Evolutionary conservation across 2,329 filamentous ascomycete species (phyloP).

Genomic region (Malbranchea cinnamomea): DNA sequence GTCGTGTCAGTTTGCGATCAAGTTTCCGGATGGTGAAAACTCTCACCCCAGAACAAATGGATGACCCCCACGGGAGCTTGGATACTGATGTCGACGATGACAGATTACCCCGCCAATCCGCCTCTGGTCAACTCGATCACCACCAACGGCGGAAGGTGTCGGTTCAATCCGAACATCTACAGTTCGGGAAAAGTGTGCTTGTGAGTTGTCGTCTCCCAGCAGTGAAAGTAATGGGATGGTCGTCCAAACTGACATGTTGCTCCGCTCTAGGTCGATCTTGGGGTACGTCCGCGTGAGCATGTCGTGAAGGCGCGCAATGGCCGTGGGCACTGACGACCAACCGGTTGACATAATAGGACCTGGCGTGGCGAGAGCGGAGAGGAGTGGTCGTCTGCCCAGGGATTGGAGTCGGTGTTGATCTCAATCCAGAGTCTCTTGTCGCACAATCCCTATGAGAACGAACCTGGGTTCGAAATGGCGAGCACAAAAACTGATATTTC

Average conservation of each 20-base stretch:
- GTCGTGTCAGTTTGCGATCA: background rate
- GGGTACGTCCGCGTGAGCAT: conserved; percentile 40
- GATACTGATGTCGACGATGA: too few species aligned
- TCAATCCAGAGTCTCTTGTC: conserved; percentile 97
- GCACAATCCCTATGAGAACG: conserved; percentile 84
- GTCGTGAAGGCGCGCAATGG: too few species aligned
- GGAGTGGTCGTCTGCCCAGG: conserved; percentile 93
- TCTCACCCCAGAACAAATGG: too few species aligned
- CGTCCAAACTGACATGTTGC: conserved; percentile 11
- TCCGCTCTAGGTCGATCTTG: conserved; percentile 59
- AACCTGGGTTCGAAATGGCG: conserved; percentile 77
- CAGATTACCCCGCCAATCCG: conserved; percentile 65
- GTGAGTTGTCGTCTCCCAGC: conserved; percentile 36
- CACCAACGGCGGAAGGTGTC: conserved; percentile 73
- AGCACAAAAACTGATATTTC: conserved; percentile 54
- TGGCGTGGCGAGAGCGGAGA: conserved; percentile 85
- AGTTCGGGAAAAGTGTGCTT: conserved; percentile 81
- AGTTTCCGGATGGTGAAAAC: background rate
- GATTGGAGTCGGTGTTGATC: conserved; percentile 81
- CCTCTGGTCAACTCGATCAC: conserved; percentile 54
- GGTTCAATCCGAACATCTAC: conserved; percentile 98
- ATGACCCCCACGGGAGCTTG: too few species aligned
- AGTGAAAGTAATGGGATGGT: background rate
- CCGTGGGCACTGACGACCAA: background rate
- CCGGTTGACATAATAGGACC: conserved; percentile 45